phyloP scores from a whole-genome alignment of 2,329 filamentous ascomycete genomes.

The Huntiella abstrusa region DNA sequence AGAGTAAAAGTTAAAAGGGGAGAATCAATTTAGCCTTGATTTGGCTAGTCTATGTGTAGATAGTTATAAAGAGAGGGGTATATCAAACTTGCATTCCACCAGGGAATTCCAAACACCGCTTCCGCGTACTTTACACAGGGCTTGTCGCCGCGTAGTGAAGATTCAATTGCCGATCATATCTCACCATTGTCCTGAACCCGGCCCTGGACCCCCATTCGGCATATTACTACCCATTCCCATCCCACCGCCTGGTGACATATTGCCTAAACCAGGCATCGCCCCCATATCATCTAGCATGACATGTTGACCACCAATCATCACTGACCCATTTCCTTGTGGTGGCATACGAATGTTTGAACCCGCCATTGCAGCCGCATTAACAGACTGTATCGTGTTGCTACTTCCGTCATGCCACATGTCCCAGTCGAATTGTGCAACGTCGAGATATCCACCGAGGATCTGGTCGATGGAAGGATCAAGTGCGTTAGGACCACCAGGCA shows the following conservation, averaged over 20 bases:
- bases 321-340: background rate
- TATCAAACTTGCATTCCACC: too few relatives aligned
- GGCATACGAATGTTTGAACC: background rate
- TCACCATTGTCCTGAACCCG: too few relatives aligned
- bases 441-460: conserved; percentile 25
- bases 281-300: conserved; percentile 1
- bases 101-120: too few relatives aligned
- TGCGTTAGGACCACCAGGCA: background rate
- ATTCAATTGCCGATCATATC: too few relatives aligned
- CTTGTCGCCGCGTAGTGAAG: background rate
- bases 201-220: too few relatives aligned
- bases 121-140: background rate
- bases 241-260: conserved; percentile 6
- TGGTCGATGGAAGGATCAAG: conserved; percentile 22
- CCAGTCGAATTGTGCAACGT: conserved; percentile 26
- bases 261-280: conserved; percentile 9
- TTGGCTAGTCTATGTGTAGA: too few relatives aligned
- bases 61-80: too few relatives aligned
- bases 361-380: background rate
- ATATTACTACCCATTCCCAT: conserved; percentile 2
- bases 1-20: too few relatives aligned
- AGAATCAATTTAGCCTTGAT: too few relatives aligned
- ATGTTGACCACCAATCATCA: conserved; percentile 1
- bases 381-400: background rate
- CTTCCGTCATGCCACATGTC: conserved; percentile 22